These are phyloP conservation scores for Fusarium nurragi DNA, from an alignment of 2,329 filamentous ascomycete species.

Conservation along the genomic window DNA sequence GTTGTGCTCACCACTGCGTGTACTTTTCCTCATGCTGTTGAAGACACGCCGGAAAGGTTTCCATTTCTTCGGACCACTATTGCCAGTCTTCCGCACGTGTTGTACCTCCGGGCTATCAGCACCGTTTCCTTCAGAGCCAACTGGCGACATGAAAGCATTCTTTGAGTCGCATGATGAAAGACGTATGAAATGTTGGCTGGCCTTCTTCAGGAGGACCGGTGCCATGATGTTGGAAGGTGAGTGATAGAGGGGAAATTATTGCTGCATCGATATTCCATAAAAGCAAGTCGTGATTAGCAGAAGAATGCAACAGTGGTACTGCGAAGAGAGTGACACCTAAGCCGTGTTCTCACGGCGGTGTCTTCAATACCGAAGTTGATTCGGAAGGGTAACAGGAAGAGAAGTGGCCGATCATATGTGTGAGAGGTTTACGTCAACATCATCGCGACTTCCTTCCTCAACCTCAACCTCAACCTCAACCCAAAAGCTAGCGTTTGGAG, in stretches of 20 bases:
- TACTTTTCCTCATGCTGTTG: constrained; percentile 47
- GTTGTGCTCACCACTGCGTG: constrained; percentile 38
- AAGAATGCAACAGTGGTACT: background rate
- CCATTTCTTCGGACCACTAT: constrained; percentile 47
- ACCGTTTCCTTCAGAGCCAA: constrained; percentile 3
- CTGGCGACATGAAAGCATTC: constrained; percentile 12
- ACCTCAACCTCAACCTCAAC: no score
- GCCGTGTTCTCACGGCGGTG: background rate
- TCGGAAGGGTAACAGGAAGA: background rate
- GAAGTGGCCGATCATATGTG: background rate
- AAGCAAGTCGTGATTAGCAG: background rate
- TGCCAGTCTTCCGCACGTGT: constrained; percentile 39
- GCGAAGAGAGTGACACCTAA: constrained; percentile 15
- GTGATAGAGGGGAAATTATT: constrained; percentile 6
- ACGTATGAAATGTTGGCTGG: constrained; percentile 39
- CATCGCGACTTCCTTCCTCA: background rate
- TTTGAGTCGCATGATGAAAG: constrained; percentile 27
- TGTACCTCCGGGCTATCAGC: constrained; percentile 13
- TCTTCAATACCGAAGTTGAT: background rate
- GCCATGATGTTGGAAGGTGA: constrained; percentile 43
- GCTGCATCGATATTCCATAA: constrained; percentile 18
- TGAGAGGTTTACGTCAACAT: background rate
- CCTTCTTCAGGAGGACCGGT: constrained; percentile 41
- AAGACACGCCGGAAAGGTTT: constrained; percentile 50
- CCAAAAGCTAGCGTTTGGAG: no score